phyloP scores from a whole-genome alignment of 306 rosid species.

The Morella rubra region DNA sequence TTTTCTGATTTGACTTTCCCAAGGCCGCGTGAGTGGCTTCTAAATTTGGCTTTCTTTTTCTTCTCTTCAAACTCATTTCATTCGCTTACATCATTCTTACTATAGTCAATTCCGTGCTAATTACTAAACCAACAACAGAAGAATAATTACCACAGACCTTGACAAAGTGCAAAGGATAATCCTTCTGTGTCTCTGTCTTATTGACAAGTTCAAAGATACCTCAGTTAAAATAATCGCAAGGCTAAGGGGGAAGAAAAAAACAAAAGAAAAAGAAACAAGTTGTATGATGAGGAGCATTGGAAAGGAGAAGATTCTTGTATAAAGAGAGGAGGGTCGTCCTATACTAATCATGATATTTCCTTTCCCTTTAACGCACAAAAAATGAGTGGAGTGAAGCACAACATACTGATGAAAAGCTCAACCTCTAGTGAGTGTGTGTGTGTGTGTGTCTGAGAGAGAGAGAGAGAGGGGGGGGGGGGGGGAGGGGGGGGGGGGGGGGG shows the following conservation, averaged over 20 bases:
- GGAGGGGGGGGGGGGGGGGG: not conserved
- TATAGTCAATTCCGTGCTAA: not conserved
- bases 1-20: not conserved
- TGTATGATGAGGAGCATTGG: conserved; percentile 51
- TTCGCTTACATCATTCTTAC: conserved; percentile 1
- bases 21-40: not conserved
- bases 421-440: not conserved
- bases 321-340: conserved; percentile 57
- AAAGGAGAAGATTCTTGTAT: conserved; percentile 76
- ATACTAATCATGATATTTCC: conserved; percentile 60
- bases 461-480: conserved; percentile 27
- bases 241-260: conserved; percentile 19
- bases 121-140: conserved; percentile 7
- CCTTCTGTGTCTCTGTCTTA: not conserved
- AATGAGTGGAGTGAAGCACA: conserved; percentile 42
- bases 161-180: not conserved
- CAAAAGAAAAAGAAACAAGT: conserved; percentile 21
- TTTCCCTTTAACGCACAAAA: conserved; percentile 37
- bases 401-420: conserved; percentile 28
- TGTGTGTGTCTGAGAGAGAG: not conserved
- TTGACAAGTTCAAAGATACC: not conserved
- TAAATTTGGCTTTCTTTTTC: not conserved
- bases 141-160: not conserved
- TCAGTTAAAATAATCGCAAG: conserved; percentile 26
- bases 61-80: not conserved